Evolutionary conservation across 768 basidiomycete species (phyloP), one percentile per base, ranked within the genome.

Genomic region (Mycena leptocephala): DNA sequence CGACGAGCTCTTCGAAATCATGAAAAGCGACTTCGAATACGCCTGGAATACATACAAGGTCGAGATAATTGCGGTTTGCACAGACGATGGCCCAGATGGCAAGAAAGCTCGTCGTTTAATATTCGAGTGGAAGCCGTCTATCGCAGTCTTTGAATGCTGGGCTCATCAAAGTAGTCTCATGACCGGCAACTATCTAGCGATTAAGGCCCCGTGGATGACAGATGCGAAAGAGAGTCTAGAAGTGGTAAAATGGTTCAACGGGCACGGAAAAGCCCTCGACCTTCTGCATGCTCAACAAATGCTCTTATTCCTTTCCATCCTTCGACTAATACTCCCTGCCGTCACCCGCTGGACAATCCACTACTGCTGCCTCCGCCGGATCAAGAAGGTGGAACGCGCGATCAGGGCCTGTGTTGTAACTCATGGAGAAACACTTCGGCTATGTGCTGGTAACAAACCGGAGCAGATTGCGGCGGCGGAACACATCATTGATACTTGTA

Each of bases 221-320:
- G 39, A 46, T 26, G 67, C 79, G 32, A 68, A 77, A 10, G 1
- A 73, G 2, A 82, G 80, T 1, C 20, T 76, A 1, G 77, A 79
- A 24, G 48, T 84, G 20, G 79, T 84, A 59, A 84, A 81, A 56
- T 84, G 82, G 83, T 82, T 84, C 33, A 81, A 80, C 35, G 79
- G 80, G 63, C 82, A 85, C 46, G 53, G 71, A 1, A 53, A 35
- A 14, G 80, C 79, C 0, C 80, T 82, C 14, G 80, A 72, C n/a
- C 63, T 76, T 8, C 71, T 80, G 22, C 76, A 67, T 22, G 20
- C 32, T 0, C 55, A 76, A 63, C 75, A 78, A 66, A 16, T 32
- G 5, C 2, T 6, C 20, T 10, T 18, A 6, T 53, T 53, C 24
- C 9, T 7, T 35, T 65, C 51, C n/a, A 26, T 53, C 24, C 76